Conservation (phyloP, 2,329 filamentous ascomycete genomes). For the Pyrenochaeta sp. region DNA sequence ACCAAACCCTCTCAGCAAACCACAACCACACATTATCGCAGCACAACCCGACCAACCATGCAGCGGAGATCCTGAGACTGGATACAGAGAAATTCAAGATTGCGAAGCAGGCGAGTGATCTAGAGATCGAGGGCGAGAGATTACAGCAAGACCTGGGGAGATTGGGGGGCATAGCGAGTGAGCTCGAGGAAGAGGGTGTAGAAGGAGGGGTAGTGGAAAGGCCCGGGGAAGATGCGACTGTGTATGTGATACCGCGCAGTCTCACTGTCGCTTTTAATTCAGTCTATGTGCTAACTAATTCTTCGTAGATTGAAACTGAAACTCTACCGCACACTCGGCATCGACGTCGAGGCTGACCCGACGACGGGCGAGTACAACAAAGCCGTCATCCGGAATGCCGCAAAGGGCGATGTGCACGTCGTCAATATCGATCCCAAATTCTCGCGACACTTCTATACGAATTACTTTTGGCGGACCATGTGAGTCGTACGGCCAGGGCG, state of each 20-base stretch:
- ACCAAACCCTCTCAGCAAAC: slow-evolving; percentile 77
- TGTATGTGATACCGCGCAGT: slow-evolving; percentile 47
- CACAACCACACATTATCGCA: slow-evolving; percentile 77
- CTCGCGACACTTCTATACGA: slow-evolving; percentile 89
- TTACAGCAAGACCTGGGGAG: slow-evolving; percentile 79
- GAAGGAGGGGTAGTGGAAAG: slow-evolving; percentile 72
- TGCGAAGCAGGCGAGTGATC: slow-evolving; percentile 87
- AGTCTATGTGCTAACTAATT: not conserved
- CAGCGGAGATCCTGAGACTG: slow-evolving; percentile 81
- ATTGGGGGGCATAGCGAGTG: slow-evolving; percentile 76
- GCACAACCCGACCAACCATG: slow-evolving; percentile 82
- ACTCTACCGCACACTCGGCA: slow-evolving; percentile 89
- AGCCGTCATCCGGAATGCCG: slow-evolving; percentile 83
- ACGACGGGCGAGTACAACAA: slow-evolving; percentile 82
- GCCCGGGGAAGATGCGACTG: slow-evolving; percentile 57
- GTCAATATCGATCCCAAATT: slow-evolving; percentile 95
- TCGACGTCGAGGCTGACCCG: slow-evolving; percentile 82
- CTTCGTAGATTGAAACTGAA: slow-evolving; percentile 77
- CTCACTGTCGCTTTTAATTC: too few species aligned
- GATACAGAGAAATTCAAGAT: slow-evolving; percentile 95
- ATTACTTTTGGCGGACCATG: slow-evolving; percentile 93
- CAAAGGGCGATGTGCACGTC: slow-evolving; percentile 91
- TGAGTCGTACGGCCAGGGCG: slow-evolving; percentile 48
- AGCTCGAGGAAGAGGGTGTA: slow-evolving; percentile 85
- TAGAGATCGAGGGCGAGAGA: slow-evolving; percentile 96